A percentile compares a stretch with the other conserved stretches of the same genome.
Conservation (phyloP, 768 basidiomycete species). For the Boletus patriciae region DNA sequence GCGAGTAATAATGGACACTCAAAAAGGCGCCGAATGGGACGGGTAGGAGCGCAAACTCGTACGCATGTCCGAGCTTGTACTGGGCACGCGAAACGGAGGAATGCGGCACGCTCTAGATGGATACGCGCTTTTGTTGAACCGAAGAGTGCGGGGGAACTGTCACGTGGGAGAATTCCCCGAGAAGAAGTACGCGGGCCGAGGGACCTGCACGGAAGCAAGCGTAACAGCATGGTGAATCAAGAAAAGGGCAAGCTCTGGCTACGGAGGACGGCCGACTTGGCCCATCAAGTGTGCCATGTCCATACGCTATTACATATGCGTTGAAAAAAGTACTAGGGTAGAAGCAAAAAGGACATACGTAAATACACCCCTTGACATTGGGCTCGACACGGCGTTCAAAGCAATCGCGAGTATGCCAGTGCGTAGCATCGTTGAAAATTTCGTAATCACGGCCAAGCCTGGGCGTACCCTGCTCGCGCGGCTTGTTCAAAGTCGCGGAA, state of each 20-base stretch:
- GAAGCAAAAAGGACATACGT: neutral
- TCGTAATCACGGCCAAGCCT: conserved; percentile 95
- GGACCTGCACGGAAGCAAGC: conserved; percentile 46
- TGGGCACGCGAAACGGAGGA: conserved; percentile 79
- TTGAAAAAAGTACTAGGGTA: conserved; percentile 6
- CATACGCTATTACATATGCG: conserved; percentile 58
- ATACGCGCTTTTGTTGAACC: conserved; percentile 58
- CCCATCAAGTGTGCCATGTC: conserved; percentile 92
- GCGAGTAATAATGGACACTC: conserved; percentile 63
- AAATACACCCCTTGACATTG: conserved; percentile 71
- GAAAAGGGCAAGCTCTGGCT: conserved; percentile 52
- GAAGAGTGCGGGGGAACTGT: conserved; percentile 52
- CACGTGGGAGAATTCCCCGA: conserved; percentile 42
- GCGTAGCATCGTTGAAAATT: conserved; percentile 64
- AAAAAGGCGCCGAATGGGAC: conserved; percentile 88
- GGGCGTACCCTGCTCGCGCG: conserved; percentile 70
- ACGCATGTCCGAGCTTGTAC: conserved; percentile 90
- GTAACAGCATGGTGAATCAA: conserved; percentile 71
- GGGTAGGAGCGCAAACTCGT: conserved; percentile 85
- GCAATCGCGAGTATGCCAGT: conserved; percentile 71
- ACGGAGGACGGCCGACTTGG: conserved; percentile 66
- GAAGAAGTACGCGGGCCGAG: conserved; percentile 75
- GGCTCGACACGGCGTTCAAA: conserved; percentile 79
- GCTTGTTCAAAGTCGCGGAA: conserved; percentile 89
- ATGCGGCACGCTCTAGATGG: conserved; percentile 83